Evolutionary conservation across 441 rosid species (phyloP).

Genomic region (Geranium incanum): DNA sequence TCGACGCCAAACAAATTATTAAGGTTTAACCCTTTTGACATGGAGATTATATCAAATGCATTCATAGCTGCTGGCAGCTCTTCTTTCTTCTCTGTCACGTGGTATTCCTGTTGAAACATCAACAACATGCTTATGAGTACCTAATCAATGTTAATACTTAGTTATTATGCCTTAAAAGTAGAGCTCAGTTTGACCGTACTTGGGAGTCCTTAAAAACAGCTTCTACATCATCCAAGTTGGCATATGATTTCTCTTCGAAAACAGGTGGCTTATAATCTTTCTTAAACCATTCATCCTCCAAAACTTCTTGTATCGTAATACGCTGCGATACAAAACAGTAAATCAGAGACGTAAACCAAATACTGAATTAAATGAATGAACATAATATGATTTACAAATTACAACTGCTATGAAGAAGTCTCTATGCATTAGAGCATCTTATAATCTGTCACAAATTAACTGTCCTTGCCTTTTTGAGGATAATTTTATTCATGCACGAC

Average conservation of each 20-base stretch:
- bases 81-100: conserved; percentile 77
- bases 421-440: background rate
- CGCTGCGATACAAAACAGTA: conserved; percentile 44
- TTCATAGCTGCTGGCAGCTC: conserved; percentile 72
- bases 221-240: conserved; percentile 1
- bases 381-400: background rate
- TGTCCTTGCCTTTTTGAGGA: background rate
- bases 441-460: background rate
- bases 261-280: conserved; percentile 68
- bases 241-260: conserved; percentile 52
- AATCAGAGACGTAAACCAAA: conserved; percentile 10
- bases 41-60: conserved; percentile 80
- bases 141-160: background rate
- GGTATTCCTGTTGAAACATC: conserved; percentile 56
- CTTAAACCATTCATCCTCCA: conserved; percentile 88
- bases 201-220: conserved; percentile 61
- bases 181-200: conserved; percentile 33
- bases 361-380: conserved; percentile 5
- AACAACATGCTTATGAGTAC: conserved; percentile 1
- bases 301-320: conserved; percentile 59
- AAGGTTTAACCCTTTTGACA: conserved; percentile 86
- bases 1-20: conserved; percentile 67
- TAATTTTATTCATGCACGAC: background rate
- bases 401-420: background rate
- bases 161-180: background rate